phyloP scores from a whole-genome alignment of 1,284 basidiomycete genomes.

The Austropuccinia psidii region DNA sequence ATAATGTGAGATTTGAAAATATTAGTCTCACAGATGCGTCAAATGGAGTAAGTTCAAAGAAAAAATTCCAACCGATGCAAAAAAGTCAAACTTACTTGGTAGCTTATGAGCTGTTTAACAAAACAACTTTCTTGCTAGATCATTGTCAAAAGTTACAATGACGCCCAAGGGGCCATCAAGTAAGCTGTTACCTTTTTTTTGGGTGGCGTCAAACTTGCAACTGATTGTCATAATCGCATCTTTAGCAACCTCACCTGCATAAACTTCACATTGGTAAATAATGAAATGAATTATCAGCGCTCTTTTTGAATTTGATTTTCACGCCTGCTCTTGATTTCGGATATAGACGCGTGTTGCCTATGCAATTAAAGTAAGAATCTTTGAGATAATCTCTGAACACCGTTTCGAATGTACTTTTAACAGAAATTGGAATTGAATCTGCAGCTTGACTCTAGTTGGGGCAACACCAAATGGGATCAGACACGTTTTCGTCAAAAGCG shows the following conservation, averaged over 20 bases:
- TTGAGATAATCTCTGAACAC: not conserved
- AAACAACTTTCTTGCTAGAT: not conserved
- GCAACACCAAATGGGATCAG: not conserved
- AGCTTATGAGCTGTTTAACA: not conserved
- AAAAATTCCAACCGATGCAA: too few relatives aligned
- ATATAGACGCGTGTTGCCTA: slow-evolving; percentile 20
- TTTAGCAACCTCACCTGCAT: slow-evolving; percentile 15
- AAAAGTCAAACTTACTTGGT: not conserved
- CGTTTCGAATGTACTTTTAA: too few relatives aligned
- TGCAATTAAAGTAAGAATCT: slow-evolving; percentile 13
- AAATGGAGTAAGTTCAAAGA: slow-evolving; percentile 9
- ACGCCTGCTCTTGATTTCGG: not conserved
- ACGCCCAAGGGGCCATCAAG: slow-evolving; percentile 12
- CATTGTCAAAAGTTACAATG: slow-evolving; percentile 6
- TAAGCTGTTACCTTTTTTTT: too few relatives aligned
- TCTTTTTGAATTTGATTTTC: not conserved
- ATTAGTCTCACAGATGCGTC: slow-evolving; percentile 14
- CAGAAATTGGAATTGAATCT: not conserved
- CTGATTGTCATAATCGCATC: not conserved
- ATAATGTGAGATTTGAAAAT: slow-evolving; percentile 17
- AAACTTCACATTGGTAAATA: slow-evolving; percentile 15
- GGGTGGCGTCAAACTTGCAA: too few relatives aligned
- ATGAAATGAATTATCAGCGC: too few relatives aligned
- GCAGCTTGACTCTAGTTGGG: slow-evolving; percentile 23
- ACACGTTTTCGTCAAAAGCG: not conserved